A percentile compares a stretch with the other conserved stretches of the same genome.
Conservation (phyloP, 164 flowering plant genomes). For the Dillenia suffruticosa region DNA sequence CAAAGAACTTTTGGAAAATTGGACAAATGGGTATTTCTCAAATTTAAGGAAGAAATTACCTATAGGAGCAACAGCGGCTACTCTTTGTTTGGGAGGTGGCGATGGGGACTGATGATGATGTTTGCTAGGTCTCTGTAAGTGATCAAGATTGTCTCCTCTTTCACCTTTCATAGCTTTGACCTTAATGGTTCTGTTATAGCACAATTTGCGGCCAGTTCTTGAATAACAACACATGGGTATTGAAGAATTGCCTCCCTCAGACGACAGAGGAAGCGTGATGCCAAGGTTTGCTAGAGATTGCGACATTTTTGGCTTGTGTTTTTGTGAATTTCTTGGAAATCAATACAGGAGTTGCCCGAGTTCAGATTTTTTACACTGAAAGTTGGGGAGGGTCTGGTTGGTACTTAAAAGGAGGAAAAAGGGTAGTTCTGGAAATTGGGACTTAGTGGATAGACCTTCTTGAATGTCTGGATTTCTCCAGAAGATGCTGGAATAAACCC, state of each 20-base stretch:
- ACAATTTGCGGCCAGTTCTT: slow-evolving; percentile 1
- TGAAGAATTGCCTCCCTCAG: slow-evolving; percentile 7
- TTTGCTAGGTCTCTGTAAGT: slow-evolving; percentile 40
- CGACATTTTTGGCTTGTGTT: slow-evolving; percentile 16
- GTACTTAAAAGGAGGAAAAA: too few relatives aligned
- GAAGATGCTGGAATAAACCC: too few relatives aligned
- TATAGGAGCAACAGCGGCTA: slow-evolving; percentile 29
- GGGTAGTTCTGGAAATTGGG: too few relatives aligned
- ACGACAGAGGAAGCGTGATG: slow-evolving; percentile 23
- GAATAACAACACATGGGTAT: not conserved
- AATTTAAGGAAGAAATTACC: slow-evolving; percentile 19
- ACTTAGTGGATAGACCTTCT: too few relatives aligned
- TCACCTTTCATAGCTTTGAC: slow-evolving; percentile 38
- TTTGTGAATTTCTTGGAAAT: too few relatives aligned
- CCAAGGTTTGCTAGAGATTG: slow-evolving; percentile 24
- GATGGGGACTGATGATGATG: slow-evolving; percentile 14
- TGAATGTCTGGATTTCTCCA: too few relatives aligned
- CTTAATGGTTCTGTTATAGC: not conserved
- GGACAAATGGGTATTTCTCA: not conserved
- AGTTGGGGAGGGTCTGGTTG: too few relatives aligned
- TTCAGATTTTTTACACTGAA: too few relatives aligned
- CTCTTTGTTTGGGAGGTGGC: slow-evolving; percentile 21
- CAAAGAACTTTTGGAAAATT: not conserved
- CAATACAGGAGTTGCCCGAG: too few relatives aligned
- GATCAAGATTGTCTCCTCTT: slow-evolving; percentile 47